phyloP scores from a whole-genome alignment of 1,284 basidiomycete genomes.

The Cutaneotrichosporon spelunceum region DNA sequence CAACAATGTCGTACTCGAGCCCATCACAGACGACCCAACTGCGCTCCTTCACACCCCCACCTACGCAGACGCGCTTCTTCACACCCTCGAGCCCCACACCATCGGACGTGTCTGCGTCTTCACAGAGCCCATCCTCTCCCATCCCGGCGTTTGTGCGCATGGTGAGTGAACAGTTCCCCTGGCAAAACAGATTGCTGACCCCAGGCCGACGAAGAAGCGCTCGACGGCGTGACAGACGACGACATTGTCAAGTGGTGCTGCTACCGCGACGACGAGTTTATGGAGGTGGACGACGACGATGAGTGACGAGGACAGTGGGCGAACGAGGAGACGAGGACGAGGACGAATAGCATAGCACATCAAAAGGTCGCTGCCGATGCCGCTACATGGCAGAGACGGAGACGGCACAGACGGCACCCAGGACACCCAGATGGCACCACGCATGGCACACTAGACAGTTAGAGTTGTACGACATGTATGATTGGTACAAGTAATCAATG shows the following conservation, averaged over 20 bases:
- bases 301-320: too few species aligned
- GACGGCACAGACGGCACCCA: too few species aligned
- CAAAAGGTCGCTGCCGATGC: too few species aligned
- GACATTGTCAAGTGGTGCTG: not conserved
- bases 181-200: not conserved
- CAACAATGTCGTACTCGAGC: too few species aligned
- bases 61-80: not conserved
- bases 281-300: not conserved
- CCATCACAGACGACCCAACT: not conserved
- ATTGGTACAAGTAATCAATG: too few species aligned
- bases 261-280: constrained; percentile 4
- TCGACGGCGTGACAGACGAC: not conserved
- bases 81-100: not conserved
- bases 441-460: too few species aligned
- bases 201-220: not conserved
- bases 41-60: not conserved
- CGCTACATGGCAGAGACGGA: too few species aligned
- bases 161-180: not conserved
- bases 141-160: not conserved
- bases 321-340: too few species aligned
- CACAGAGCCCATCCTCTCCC: not conserved
- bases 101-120: not conserved
- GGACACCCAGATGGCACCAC: too few species aligned
- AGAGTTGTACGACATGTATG: too few species aligned
- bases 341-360: too few species aligned